Evolutionary conservation across 1,284 basidiomycete species (phyloP).

Genomic region (Trichosporon sp.): DNA sequence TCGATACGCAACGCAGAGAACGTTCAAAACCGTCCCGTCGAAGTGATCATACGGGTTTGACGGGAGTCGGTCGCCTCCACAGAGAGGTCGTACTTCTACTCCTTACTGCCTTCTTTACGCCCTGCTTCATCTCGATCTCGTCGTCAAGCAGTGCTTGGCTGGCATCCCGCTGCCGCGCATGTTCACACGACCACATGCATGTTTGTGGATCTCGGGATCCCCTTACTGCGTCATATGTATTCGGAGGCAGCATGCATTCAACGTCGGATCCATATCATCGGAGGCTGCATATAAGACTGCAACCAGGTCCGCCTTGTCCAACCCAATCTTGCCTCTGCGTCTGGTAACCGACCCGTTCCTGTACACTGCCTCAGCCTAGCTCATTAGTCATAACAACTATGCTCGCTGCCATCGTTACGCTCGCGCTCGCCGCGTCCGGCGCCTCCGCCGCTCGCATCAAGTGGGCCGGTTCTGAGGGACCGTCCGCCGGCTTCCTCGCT

Average conservation of each 20-base stretch:
- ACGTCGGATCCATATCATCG: background rate
- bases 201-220: background rate
- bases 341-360: background rate
- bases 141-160: background rate
- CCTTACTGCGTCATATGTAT: background rate
- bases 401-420: background rate
- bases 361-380: background rate
- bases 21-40: background rate
- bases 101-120: background rate
- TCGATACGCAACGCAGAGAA: background rate
- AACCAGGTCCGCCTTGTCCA: background rate
- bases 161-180: background rate
- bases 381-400: background rate
- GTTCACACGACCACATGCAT: background rate
- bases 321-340: background rate
- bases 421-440: background rate
- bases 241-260: background rate
- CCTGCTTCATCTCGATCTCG: background rate
- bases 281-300: background rate
- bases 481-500: background rate
- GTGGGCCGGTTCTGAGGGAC: background rate
- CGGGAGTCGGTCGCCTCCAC: background rate
- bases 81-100: background rate
- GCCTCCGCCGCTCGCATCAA: background rate
- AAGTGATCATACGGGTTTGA: background rate